Conservation (phyloP, 306 rosid species). For the Macrotyloma uniflorum region DNA sequence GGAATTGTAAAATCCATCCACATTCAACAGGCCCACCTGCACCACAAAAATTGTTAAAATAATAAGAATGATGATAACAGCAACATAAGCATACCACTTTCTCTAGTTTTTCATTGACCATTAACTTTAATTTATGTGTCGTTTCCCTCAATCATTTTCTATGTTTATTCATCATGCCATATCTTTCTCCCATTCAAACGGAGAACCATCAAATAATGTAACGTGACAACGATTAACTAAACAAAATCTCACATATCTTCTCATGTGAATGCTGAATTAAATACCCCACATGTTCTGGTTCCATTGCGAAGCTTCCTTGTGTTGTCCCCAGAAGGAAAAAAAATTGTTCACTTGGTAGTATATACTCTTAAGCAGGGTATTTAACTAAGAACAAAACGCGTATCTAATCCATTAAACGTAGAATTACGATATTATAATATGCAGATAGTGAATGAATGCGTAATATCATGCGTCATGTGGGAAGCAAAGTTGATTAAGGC, state of each 20-base stretch:
- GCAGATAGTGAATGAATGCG: constrained; percentile 37
- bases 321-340: not conserved
- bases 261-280: constrained; percentile 70
- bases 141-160: constrained; percentile 18
- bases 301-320: constrained; percentile 29
- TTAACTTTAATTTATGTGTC: constrained; percentile 40
- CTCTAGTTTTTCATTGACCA: constrained; percentile 49
- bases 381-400: constrained; percentile 16
- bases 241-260: constrained; percentile 49
- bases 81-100: not conserved
- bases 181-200: constrained; percentile 73
- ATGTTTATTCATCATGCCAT: constrained; percentile 27
- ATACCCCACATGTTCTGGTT: constrained; percentile 69
- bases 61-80: not conserved
- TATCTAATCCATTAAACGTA: constrained; percentile 37
- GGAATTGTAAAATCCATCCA: constrained; percentile 95
- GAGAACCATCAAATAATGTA: constrained; percentile 63
- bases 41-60: constrained; percentile 20
- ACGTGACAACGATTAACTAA: constrained; percentile 52
- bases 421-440: constrained; percentile 24
- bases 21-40: constrained; percentile 98
- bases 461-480: constrained; percentile 32
- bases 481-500: constrained; percentile 43
- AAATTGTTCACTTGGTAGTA: not conserved
- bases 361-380: not conserved